Base-by-base conservation (phyloP, 2,329 filamentous ascomycete genomes). In the Penicillium sp. region DNA sequence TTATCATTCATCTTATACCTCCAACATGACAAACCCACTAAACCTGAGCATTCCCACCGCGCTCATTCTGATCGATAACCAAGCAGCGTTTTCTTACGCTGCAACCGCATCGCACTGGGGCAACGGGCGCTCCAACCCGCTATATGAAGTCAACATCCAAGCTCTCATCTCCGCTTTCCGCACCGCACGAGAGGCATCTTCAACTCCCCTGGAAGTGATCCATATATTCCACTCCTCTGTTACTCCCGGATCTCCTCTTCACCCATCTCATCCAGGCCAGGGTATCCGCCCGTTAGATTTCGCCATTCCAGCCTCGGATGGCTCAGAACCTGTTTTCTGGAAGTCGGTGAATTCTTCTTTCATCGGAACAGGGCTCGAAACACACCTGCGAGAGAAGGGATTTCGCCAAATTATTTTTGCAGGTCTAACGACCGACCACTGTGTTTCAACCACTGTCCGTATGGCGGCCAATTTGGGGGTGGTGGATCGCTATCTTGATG, bases 391-490 rank as follows among this genome's bases (percentile, higher is more conserved):
- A 4, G 52, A 55, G 2, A 64, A 65, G 12, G 63, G 58, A 0
- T 64, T 77, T 13, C 51, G 68, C 8, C 74, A 77, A 51, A 63
- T 78, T 0, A 51, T 78, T 15, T 59, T 79, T 23, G 65, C 64
- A 2, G 78, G 77, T 0, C 52, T 80, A 49, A 78, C 74, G 3
- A 79, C 77, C 29, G 78, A 80, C 60, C 78, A 80, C 54, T 80
- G 78, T 46, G 76, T 80, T 12, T 78, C 73, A 50, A 80, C 78
- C 3, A 75, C 74, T 2, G 70, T 73, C 20, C 71, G 78, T 7
- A 78, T 79, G 75, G 77, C 77, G 1, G 72, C 66, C 15, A 80
- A 80, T 53, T 47, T 80, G 34, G 68, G 70, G 4, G 73, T 80
- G 13, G 70, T 74, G 33, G 70, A 75, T 53, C 54, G 59, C 17